phyloP scores from a whole-genome alignment of 2,329 filamentous ascomycete genomes.

The Blastomyces parvus region DNA sequence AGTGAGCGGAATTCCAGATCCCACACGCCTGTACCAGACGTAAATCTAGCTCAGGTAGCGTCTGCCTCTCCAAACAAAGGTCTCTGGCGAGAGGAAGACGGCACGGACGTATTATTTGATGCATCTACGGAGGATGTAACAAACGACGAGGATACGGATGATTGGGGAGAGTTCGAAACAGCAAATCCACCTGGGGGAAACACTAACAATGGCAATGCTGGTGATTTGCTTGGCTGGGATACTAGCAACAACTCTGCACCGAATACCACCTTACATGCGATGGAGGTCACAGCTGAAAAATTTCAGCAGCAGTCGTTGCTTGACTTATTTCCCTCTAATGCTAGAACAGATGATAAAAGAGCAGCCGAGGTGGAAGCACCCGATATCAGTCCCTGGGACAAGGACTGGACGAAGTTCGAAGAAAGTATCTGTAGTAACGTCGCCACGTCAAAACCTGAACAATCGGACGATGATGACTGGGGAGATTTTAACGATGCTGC shows the following conservation, averaged over 20 bases:
- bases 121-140: slow-evolving; percentile 32
- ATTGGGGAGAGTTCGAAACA: slow-evolving; percentile 40
- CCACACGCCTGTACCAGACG: not conserved
- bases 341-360: slow-evolving; percentile 11
- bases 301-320: slow-evolving; percentile 16
- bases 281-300: not conserved
- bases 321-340: slow-evolving; percentile 24
- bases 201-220: slow-evolving; percentile 3
- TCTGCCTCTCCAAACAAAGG: not conserved
- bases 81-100: slow-evolving; percentile 4
- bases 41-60: not conserved
- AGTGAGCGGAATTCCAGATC: not conserved
- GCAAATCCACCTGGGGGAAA: slow-evolving; percentile 21
- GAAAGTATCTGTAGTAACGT: not conserved
- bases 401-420: slow-evolving; percentile 2
- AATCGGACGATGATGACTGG: slow-evolving; percentile 42
- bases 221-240: slow-evolving; percentile 8
- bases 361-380: not conserved
- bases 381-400: not conserved
- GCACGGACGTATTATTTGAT: slow-evolving; percentile 54
- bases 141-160: slow-evolving; percentile 29
- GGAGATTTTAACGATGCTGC: slow-evolving; percentile 43
- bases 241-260: not conserved
- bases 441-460: not conserved
- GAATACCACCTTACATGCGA: not conserved